A percentile compares a stretch with the other conserved stretches of the same genome.
phyloP scores from a whole-genome alignment of 345 rosid species.

The Atalantia buxifolia region DNA sequence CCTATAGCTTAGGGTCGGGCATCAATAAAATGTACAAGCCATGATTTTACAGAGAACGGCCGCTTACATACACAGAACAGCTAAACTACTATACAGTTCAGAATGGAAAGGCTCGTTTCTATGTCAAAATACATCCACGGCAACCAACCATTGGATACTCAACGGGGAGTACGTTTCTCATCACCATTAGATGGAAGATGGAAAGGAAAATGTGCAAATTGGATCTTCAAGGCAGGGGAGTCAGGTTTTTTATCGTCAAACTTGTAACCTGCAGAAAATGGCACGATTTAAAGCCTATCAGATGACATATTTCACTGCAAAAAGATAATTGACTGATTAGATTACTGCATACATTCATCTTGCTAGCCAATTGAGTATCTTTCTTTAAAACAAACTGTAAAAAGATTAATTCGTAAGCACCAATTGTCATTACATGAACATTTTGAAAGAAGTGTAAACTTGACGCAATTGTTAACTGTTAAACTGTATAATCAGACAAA shows the following conservation, averaged over 20 bases:
- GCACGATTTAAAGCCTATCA: slow-evolving; percentile 6
- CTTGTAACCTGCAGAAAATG: slow-evolving; percentile 41
- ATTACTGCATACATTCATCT: not conserved
- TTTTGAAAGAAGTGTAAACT: not conserved
- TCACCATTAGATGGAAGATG: slow-evolving; percentile 26
- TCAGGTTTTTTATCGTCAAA: slow-evolving; percentile 53
- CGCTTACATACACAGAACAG: not conserved
- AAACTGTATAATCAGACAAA: not conserved
- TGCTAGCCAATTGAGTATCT: not conserved
- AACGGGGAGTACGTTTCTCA: not conserved
- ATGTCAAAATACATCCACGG: not conserved
- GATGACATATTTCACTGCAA: not conserved
- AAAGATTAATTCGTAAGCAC: not conserved
- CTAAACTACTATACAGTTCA: not conserved
- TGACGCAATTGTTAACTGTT: not conserved
- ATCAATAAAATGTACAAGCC: not conserved
- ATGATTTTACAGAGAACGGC: not conserved
- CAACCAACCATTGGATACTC: not conserved
- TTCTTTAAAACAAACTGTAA: not conserved
- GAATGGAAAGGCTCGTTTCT: not conserved
- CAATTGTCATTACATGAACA: not conserved
- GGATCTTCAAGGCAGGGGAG: slow-evolving; percentile 36
- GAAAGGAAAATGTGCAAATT: slow-evolving; percentile 50
- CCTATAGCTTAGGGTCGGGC: not conserved
- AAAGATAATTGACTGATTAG: not conserved